Percentiles rank a stretch among this genome's conserved stretches.
Evolutionary conservation across 371 early-diverging fungal genomes (phyloP).

Genomic region (Chytridium lagenaria): DNA sequence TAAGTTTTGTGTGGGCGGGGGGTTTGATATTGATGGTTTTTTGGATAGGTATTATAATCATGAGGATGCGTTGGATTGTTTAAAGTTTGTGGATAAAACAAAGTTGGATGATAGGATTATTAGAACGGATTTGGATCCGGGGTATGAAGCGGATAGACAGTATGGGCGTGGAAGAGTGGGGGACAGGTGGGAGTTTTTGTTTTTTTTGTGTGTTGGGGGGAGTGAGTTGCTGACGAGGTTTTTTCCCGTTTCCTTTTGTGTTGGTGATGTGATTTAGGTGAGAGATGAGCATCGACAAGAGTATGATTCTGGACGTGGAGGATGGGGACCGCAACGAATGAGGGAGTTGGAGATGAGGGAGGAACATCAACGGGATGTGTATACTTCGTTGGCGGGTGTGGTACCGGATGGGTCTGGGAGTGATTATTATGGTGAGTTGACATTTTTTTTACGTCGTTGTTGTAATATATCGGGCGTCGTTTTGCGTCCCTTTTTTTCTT

Average conservation of each 20-base stretch:
- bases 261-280: constrained; percentile 59
- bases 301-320: constrained; percentile 95
- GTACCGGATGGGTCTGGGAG: constrained; percentile 40
- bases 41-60: constrained; percentile 83
- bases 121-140: constrained; percentile 96
- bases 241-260: too few relatives aligned
- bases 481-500: too few relatives aligned
- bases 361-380: constrained; percentile 42
- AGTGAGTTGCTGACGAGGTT: too few relatives aligned
- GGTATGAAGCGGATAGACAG: constrained; percentile 95
- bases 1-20: too few relatives aligned
- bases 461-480: too few relatives aligned
- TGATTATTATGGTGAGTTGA: constrained; percentile 34
- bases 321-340: constrained; percentile 75
- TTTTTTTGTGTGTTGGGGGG: neutral
- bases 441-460: too few relatives aligned
- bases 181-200: constrained; percentile 74
- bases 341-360: constrained; percentile 39
- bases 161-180: constrained; percentile 95
- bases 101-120: constrained; percentile 95
- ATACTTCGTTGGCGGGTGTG: constrained; percentile 26
- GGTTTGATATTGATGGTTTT: neutral
- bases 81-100: constrained; percentile 93
- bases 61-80: constrained; percentile 84
- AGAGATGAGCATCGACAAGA: constrained; percentile 94